These are phyloP conservation scores for Pyrenochaeta sp. DNA, from an alignment of 2,329 filamentous ascomycete genomes.

Conservation along the genomic window DNA sequence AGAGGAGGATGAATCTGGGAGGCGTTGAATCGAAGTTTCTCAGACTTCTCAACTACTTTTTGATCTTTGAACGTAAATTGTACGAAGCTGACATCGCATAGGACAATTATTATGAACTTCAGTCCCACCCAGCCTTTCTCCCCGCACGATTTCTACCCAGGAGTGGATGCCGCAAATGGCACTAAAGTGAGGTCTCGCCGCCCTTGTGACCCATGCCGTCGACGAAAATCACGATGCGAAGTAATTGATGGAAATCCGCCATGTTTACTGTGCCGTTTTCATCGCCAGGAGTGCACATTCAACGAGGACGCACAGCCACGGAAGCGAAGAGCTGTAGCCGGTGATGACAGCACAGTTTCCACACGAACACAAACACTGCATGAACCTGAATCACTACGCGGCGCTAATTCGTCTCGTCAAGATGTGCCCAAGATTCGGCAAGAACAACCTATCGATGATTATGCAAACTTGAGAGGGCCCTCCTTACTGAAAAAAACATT, in stretches of 20 bases:
- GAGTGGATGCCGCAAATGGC: slow-evolving; percentile 3
- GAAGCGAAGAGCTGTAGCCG: slow-evolving; percentile 66
- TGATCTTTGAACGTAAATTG: too few relatives aligned
- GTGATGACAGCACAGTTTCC: slow-evolving; percentile 8
- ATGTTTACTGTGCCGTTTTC: slow-evolving; percentile 72
- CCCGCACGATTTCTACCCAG: slow-evolving; percentile 18
- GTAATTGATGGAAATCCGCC: slow-evolving; percentile 69
- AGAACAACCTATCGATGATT: slow-evolving; percentile 38
- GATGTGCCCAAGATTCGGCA: slow-evolving; percentile 26
- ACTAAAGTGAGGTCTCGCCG: slow-evolving; percentile 42
- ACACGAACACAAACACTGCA: slow-evolving; percentile 1
- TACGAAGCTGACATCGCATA: too few relatives aligned
- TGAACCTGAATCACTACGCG: background rate
- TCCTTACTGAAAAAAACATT: slow-evolving; percentile 45
- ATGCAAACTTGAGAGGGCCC: slow-evolving; percentile 43
- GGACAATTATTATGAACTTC: slow-evolving; percentile 27
- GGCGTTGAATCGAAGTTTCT: too few relatives aligned
- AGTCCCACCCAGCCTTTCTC: slow-evolving; percentile 18
- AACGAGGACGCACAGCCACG: slow-evolving; percentile 71
- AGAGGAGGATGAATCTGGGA: too few relatives aligned
- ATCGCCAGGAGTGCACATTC: slow-evolving; percentile 72
- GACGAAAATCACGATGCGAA: slow-evolving; percentile 71
- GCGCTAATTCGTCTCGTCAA: slow-evolving; percentile 11
- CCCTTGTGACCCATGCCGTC: slow-evolving; percentile 72
- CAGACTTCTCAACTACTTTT: too few relatives aligned